Conservation (phyloP, 1,284 basidiomycete species). For the Mycena sp. region DNA sequence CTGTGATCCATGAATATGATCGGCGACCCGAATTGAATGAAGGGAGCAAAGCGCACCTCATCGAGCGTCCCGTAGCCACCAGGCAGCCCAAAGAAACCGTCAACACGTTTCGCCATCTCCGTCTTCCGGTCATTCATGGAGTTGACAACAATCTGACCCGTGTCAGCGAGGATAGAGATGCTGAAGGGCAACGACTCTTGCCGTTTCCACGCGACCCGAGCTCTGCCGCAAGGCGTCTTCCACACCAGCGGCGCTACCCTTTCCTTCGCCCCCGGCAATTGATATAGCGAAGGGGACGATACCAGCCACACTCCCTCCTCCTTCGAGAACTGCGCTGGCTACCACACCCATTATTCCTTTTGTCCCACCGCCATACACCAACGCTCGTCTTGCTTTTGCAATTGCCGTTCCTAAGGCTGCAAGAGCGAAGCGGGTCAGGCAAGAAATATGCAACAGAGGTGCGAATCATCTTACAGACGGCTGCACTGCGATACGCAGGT, state of each 20-base stretch:
- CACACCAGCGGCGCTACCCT: constrained; percentile 46
- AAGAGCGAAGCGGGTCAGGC: too few relatives aligned
- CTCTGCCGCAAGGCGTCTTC: constrained; percentile 44
- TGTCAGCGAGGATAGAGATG: neutral
- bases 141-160: constrained; percentile 70
- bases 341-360: constrained; percentile 88
- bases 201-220: constrained; percentile 54
- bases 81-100: constrained; percentile 87
- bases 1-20: constrained; percentile 48
- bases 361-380: constrained; percentile 92
- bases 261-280: constrained; percentile 64
- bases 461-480: constrained; percentile 56
- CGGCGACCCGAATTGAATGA: neutral
- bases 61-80: constrained; percentile 95
- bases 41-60: constrained; percentile 61
- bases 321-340: constrained; percentile 71
- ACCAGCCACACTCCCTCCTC: constrained; percentile 82
- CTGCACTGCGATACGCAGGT: constrained; percentile 71
- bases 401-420: constrained; percentile 80
- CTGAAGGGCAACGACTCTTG: constrained; percentile 34
- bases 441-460: too few relatives aligned
- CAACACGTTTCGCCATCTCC: constrained; percentile 85
- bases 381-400: constrained; percentile 64
- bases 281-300: constrained; percentile 84
- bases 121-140: constrained; percentile 94